phyloP scores from a whole-genome alignment of 768 basidiomycete species.

The Lentinula boryana region DNA sequence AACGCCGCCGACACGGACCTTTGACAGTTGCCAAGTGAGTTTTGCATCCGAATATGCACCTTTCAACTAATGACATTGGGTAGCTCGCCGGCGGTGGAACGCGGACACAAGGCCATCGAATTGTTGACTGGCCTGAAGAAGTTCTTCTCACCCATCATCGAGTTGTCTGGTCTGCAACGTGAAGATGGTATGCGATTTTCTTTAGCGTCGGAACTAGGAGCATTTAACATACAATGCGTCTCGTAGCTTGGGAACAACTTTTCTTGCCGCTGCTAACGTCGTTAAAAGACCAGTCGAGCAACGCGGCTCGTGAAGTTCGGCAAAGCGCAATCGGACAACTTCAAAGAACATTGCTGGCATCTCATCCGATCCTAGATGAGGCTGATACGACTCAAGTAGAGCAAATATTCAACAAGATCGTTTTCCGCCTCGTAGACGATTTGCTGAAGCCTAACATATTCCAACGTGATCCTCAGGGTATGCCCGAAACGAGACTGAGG shows the following conservation, averaged over 20 bases:
- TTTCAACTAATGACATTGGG: background rate
- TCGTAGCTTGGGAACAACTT: constrained; percentile 66
- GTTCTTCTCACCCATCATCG: constrained; percentile 53
- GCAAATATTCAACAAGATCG: constrained; percentile 80
- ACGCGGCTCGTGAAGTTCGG: constrained; percentile 78
- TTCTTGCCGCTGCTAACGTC: constrained; percentile 70
- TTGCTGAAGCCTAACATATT: constrained; percentile 80
- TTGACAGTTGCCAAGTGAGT: constrained; percentile 47
- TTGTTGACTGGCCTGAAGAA: constrained; percentile 69
- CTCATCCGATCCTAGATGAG: constrained; percentile 56
- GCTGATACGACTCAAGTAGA: constrained; percentile 60
- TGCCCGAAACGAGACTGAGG: constrained; percentile 86
- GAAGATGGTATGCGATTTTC: constrained; percentile 30
- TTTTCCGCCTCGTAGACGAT: constrained; percentile 91
- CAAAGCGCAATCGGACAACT: constrained; percentile 75
- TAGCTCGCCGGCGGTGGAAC: constrained; percentile 72
- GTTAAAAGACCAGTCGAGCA: constrained; percentile 76
- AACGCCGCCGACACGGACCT: constrained; percentile 43
- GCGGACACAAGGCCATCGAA: constrained; percentile 82
- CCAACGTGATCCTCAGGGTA: constrained; percentile 74
- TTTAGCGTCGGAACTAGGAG: background rate
- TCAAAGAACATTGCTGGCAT: constrained; percentile 80
- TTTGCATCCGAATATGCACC: background rate
- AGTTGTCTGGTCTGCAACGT: constrained; percentile 34
- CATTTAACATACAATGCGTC: background rate